Conservation (phyloP, 1,139 yeast genomes). For the Protomyces inundatus region DNA sequence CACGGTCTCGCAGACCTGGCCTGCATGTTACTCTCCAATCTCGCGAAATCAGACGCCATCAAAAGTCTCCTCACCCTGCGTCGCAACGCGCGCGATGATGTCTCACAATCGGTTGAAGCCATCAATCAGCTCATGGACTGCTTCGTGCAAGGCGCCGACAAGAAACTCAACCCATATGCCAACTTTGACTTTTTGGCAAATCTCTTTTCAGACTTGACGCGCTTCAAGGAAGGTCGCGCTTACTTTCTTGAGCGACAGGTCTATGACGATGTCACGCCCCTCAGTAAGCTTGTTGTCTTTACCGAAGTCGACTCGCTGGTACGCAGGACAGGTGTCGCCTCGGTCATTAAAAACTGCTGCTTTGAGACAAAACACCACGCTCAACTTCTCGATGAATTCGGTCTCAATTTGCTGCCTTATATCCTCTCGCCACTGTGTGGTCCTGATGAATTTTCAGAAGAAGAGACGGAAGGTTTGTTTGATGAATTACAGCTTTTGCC, state of each 20-base stretch:
- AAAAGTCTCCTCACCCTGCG: slow-evolving; percentile 45
- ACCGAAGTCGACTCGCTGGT: slow-evolving; percentile 71
- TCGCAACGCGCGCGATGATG: slow-evolving; percentile 36
- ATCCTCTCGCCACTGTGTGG: slow-evolving; percentile 78
- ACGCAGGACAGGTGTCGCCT: slow-evolving; percentile 89
- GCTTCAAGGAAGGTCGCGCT: slow-evolving; percentile 64
- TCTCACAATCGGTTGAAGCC: slow-evolving; percentile 55
- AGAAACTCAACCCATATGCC: slow-evolving; percentile 65
- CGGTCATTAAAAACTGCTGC: slow-evolving; percentile 81
- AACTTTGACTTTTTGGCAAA: slow-evolving; percentile 77
- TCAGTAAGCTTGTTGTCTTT: slow-evolving; percentile 73
- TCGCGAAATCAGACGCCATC: slow-evolving; percentile 71
- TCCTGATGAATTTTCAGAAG: slow-evolving; percentile 63
- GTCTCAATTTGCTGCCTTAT: slow-evolving; percentile 72
- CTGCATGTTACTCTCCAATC: slow-evolving; percentile 76
- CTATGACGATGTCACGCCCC: slow-evolving; percentile 74
- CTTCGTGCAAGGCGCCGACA: slow-evolving; percentile 77
- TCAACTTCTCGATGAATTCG: slow-evolving; percentile 50
- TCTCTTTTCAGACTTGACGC: slow-evolving; percentile 84
- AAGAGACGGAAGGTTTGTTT: slow-evolving; percentile 81
- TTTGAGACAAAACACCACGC: slow-evolving; percentile 72
- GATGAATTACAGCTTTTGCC: slow-evolving; percentile 80
- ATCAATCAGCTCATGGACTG: slow-evolving; percentile 84
- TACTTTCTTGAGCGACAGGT: slow-evolving; percentile 67
- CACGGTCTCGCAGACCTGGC: slow-evolving; percentile 73